A percentile compares a stretch with the other conserved stretches of the same genome.
phyloP scores from a whole-genome alignment of 495 filamentous ascomycete species.

The Extremus antarcticus region DNA sequence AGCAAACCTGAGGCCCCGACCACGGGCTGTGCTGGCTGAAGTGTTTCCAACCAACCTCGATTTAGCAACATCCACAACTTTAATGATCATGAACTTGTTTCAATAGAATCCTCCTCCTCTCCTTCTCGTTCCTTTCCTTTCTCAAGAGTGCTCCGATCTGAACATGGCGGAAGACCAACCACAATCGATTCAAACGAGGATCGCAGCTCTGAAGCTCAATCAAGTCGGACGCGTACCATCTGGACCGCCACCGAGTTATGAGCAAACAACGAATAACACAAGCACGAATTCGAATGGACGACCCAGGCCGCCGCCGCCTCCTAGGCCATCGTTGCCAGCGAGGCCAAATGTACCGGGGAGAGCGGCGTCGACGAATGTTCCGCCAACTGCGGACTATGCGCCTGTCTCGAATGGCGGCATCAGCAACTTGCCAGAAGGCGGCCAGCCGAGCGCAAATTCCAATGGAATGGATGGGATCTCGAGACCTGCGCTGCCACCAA shows the following conservation, averaged over 20 bases:
- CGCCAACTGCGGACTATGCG: slow-evolving; percentile 31
- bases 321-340: slow-evolving; percentile 23
- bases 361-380: slow-evolving; percentile 38
- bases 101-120: not conserved
- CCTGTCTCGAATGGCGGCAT: slow-evolving; percentile 26
- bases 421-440: slow-evolving; percentile 35
- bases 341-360: slow-evolving; percentile 15
- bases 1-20: no score
- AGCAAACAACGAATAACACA: slow-evolving; percentile 13
- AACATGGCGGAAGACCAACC: slow-evolving; percentile 12
- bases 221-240: slow-evolving; percentile 38
- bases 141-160: not conserved
- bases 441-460: slow-evolving; percentile 14
- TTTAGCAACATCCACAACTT: no score
- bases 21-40: no score
- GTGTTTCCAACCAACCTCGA: no score
- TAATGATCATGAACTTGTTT: no score
- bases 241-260: slow-evolving; percentile 24
- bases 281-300: slow-evolving; percentile 15
- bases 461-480: slow-evolving; percentile 20
- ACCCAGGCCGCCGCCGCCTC: slow-evolving; percentile 30
- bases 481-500: slow-evolving; percentile 39
- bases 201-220: slow-evolving; percentile 47
- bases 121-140: not conserved
- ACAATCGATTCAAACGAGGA: slow-evolving; percentile 46